These are phyloP conservation scores for Tetracladium setigerum DNA, from an alignment of 495 filamentous ascomycete genomes.

Conservation along the genomic window DNA sequence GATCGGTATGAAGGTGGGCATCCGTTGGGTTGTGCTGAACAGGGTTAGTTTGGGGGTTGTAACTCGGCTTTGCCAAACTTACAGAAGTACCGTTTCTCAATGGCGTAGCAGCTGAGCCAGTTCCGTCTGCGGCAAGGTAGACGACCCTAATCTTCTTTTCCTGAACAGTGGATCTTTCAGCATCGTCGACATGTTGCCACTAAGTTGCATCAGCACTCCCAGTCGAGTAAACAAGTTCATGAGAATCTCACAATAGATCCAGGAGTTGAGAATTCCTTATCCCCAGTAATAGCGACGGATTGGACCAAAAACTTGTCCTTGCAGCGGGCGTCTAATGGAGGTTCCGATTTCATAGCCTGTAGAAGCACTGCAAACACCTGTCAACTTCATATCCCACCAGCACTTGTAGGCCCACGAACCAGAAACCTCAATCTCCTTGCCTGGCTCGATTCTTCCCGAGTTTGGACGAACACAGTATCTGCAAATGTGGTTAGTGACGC, in stretches of 20 bases:
- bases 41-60: not conserved
- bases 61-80: constrained; percentile 1
- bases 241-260: constrained; percentile 60
- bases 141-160: constrained; percentile 96
- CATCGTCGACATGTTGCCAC: constrained; percentile 72
- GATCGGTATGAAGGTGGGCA: constrained; percentile 48
- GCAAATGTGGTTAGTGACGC: constrained; percentile 19
- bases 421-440: constrained; percentile 83
- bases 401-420: constrained; percentile 44
- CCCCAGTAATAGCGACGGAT: constrained; percentile 75
- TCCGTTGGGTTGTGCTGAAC: constrained; percentile 22
- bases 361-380: constrained; percentile 60
- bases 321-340: constrained; percentile 76
- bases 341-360: constrained; percentile 96
- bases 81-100: constrained; percentile 26
- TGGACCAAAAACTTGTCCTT: constrained; percentile 98
- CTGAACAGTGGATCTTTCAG: constrained; percentile 67
- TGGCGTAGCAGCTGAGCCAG: constrained; percentile 26
- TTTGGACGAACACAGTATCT: constrained; percentile 98
- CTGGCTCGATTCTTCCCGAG: constrained; percentile 87
- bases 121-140: constrained; percentile 58
- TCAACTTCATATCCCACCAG: not conserved
- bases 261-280: constrained; percentile 76
- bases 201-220: constrained; percentile 24
- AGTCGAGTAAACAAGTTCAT: not conserved